Conservation (phyloP, 306 rosid genomes). For the Cucumis sativus region Cucumber_9930_V3 NC_026657.2:13375501-13376000, state of each 20-base stretch:
- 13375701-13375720: background rate
- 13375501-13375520: conserved; percentile 32
- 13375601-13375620: background rate
- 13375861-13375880: conserved; percentile 19
- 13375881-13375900: conserved; percentile 48
- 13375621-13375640: background rate
- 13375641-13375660: no score
- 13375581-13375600: conserved; percentile 1
- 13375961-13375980: conserved; percentile 65
- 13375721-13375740: background rate
- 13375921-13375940: conserved; percentile 39
- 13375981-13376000: conserved; percentile 58
- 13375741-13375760: background rate
- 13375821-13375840: background rate
- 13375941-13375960: conserved; percentile 43
- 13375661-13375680: no score
- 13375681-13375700: background rate
- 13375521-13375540: conserved; percentile 31
- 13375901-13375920: conserved; percentile 46
- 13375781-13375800: background rate
- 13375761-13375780: background rate
- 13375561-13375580: conserved; percentile 13
- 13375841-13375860: background rate
- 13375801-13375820: background rate
- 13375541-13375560: conserved; percentile 13